A percentile compares a stretch with the other conserved stretches of the same genome.
Evolutionary conservation across 768 basidiomycete species (phyloP).

Genomic region (Lactarius indigo): DNA sequence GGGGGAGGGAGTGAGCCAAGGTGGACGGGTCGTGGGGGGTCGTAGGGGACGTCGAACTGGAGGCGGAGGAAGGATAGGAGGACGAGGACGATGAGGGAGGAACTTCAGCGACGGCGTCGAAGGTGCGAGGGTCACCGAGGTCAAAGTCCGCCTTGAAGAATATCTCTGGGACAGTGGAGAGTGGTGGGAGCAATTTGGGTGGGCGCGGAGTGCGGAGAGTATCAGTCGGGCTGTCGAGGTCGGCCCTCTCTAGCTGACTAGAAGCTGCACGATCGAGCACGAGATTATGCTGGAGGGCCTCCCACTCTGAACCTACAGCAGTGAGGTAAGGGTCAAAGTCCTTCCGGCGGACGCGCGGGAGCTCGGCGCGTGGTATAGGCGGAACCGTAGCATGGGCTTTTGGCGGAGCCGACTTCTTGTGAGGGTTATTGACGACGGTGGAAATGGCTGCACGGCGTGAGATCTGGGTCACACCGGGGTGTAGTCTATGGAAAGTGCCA

Average conservation of each 20-base stretch:
- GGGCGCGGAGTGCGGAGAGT: constrained; percentile 33
- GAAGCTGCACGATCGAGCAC: constrained; percentile 34
- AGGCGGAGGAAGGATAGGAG: constrained; percentile 16
- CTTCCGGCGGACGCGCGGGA: constrained; percentile 75
- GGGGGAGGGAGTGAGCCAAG: constrained; percentile 62
- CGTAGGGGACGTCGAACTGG: constrained; percentile 27
- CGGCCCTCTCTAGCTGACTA: constrained; percentile 30
- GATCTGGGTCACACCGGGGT: not conserved
- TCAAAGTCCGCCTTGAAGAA: constrained; percentile 81
- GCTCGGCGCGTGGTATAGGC: constrained; percentile 62
- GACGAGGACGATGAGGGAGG: constrained; percentile 4
- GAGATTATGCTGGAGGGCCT: constrained; percentile 54
- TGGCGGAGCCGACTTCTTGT: constrained; percentile 78
- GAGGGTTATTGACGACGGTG: constrained; percentile 88
- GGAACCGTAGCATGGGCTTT: constrained; percentile 83
- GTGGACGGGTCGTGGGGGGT: constrained; percentile 50
- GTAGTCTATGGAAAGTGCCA: constrained; percentile 2
- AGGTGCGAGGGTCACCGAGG: constrained; percentile 75
- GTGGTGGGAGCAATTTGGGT: constrained; percentile 52
- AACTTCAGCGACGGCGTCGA: constrained; percentile 66
- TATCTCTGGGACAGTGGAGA: constrained; percentile 71
- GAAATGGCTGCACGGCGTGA: constrained; percentile 67
- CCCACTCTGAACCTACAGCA: constrained; percentile 73
- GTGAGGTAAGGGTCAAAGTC: constrained; percentile 84
- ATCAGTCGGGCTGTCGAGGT: constrained; percentile 15